Base-by-base conservation (phyloP, 2,329 filamentous ascomycete species). In the Sporothrix luriei region DNA sequence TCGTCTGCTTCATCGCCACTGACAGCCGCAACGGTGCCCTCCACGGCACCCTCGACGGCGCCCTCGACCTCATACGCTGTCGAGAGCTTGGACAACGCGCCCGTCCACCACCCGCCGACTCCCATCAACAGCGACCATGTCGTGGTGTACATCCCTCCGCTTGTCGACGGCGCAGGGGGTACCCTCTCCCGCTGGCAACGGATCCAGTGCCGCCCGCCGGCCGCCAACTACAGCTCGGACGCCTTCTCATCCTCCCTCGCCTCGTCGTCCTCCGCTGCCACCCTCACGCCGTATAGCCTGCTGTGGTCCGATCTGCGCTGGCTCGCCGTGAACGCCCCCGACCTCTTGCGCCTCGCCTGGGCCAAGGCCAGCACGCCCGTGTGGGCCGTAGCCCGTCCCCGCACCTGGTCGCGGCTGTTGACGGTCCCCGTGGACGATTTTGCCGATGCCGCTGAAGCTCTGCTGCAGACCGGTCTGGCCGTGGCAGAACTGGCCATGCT, bases 161-260 rank as follows among this genome's bases (percentile, higher is more conserved):
- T 80, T 7, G 77, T 78, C 69, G 78, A 80, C 66, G 76, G 77
- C 2, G 76, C 78, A 0, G 78, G 76, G 67, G 78, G 78, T 14
- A 80, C 78, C 7, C 38, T 62, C 10, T 48, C 70, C 2, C 57
- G 70, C 1, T 73, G 74, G 10, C 77, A 77, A 0, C 74, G 76
- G 4, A 46, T 62, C 21, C 38, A 57, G n/a, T 16, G 26, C 1
- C 19, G 72, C 72, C 6, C n/a, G 24, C 51, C 26, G 46, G 33
- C 4, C 33, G 21, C 40, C 21, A 10, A 11, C 51, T 9, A 65
- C 24, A n/a, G 0, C 16, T 9, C 3, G 14, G 9, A 10, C 29
- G 7, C 48, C 7, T 7, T 29, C 16, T 16, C 46, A 9, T 24
- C 33, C 2, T 1, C 51, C 6, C 21, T n/a, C 48, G 13, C 3